Percentiles rank a stretch among this genome's conserved stretches.
Evolutionary conservation across 257 asterid species (phyloP).

Genomic region (Echites panduratus): DNA sequence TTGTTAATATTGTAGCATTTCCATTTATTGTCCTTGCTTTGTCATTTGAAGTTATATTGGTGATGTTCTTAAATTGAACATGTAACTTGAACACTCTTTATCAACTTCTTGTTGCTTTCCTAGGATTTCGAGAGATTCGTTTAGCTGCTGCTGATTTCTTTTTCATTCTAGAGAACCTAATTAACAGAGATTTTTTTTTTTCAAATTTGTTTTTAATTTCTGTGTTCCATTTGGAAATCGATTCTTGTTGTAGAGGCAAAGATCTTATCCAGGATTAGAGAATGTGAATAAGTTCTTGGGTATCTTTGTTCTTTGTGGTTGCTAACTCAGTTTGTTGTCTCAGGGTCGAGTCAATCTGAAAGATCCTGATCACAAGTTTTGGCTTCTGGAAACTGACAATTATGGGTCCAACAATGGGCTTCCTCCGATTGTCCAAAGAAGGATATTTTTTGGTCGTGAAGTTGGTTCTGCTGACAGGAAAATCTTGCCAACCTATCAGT

Average conservation of each 20-base stretch:
- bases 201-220: neutral
- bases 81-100: neutral
- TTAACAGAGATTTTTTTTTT: neutral
- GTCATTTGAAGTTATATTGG: neutral
- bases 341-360: slow-evolving; percentile 86
- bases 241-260: neutral
- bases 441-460: slow-evolving; percentile 87
- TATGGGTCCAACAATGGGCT: slow-evolving; percentile 78
- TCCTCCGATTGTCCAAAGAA: slow-evolving; percentile 61
- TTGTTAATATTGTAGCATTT: too few species aligned
- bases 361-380: slow-evolving; percentile 70
- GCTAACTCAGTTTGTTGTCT: slow-evolving; percentile 8
- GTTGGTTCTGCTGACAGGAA: slow-evolving; percentile 82
- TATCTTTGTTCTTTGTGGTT: neutral
- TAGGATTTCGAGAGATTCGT: neutral
- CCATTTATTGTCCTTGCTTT: neutral
- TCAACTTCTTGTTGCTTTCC: neutral
- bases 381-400: slow-evolving; percentile 77
- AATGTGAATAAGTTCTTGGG: neutral
- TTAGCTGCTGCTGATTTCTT: neutral
- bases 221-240: neutral
- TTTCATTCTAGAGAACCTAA: neutral
- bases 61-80: neutral
- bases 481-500: slow-evolving; percentile 83
- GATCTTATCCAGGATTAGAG: slow-evolving; percentile 2